Evolutionary conservation across 305 asterid species (phyloP).

Genomic region (Fraxinus greggii): DNA sequence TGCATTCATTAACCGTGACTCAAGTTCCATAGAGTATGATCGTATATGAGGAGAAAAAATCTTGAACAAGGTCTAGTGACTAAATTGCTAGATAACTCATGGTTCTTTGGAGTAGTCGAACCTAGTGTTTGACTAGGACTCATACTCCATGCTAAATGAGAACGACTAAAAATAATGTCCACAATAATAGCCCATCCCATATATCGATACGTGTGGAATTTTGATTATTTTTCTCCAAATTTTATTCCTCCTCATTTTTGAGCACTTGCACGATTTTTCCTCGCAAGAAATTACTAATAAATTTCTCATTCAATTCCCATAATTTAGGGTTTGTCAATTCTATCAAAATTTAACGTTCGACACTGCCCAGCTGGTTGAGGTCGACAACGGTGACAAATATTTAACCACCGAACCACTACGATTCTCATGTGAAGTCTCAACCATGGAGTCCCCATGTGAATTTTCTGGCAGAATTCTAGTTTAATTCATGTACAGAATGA

Average conservation of each 20-base stretch:
- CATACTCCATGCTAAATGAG: not conserved
- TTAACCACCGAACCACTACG: not conserved
- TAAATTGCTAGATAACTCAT: not conserved
- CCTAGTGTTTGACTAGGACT: too few relatives aligned
- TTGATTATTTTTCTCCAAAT: too few relatives aligned
- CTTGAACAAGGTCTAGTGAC: not conserved
- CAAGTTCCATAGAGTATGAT: not conserved
- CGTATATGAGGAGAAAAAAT: too few relatives aligned
- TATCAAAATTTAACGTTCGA: too few relatives aligned
- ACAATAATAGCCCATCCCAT: too few relatives aligned
- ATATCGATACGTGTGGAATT: too few relatives aligned
- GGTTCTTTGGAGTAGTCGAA: not conserved
- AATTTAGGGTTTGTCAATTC: not conserved
- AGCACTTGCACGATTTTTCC: not conserved
- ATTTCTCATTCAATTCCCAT: not conserved
- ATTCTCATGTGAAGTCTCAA: not conserved
- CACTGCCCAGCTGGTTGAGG: not conserved
- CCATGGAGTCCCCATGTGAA: too few relatives aligned
- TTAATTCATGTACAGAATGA: too few relatives aligned
- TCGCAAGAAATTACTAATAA: not conserved
- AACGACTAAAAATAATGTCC: not conserved
- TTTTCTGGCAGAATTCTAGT: too few relatives aligned
- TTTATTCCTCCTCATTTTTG: not conserved
- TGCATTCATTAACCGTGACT: too few relatives aligned
- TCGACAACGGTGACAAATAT: not conserved